Percentiles rank a stretch among this genome's conserved stretches.
These are phyloP conservation scores for Fusarium napiforme DNA, from an alignment of 2,329 filamentous ascomycete genomes.

Conservation along the genomic window DNA sequence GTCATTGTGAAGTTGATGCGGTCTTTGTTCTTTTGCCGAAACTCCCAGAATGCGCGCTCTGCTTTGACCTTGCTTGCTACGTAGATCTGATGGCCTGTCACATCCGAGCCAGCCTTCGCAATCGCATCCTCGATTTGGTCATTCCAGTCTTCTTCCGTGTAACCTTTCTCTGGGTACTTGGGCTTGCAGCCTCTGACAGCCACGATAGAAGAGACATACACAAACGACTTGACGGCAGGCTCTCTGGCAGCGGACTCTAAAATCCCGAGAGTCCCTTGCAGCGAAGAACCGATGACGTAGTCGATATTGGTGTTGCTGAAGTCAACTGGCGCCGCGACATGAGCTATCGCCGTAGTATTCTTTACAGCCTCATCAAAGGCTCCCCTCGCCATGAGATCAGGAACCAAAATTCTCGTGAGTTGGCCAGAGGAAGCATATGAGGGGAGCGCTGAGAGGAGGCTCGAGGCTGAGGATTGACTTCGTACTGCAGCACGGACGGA, in stretches of 20 bases:
- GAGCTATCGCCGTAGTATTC: neutral
- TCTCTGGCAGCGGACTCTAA: constrained; percentile 6
- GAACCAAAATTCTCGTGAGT: neutral
- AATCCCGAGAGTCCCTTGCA: constrained; percentile 10
- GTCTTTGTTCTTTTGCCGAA: neutral
- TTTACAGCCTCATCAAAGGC: constrained; percentile 12
- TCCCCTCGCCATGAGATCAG: neutral
- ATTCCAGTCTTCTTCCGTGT: constrained; percentile 23
- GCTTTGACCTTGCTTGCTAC: constrained; percentile 19
- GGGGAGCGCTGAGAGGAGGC: constrained; percentile 1
- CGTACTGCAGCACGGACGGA: constrained; percentile 9
- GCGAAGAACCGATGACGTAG: constrained; percentile 11
- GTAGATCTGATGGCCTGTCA: constrained; percentile 19
- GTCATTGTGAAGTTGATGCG: constrained; percentile 12
- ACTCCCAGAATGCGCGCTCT: constrained; percentile 23
- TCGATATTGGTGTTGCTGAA: constrained; percentile 14
- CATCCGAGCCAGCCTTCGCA: neutral
- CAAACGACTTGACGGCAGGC: neutral
- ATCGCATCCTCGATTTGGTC: constrained; percentile 14
- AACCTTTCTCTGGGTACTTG: neutral
- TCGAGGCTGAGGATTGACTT: constrained; percentile 7
- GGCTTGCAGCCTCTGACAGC: neutral
- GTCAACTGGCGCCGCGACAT: constrained; percentile 10
- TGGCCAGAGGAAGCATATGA: neutral
- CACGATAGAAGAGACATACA: constrained; percentile 16